These are phyloP conservation scores for Pilasporangium apinafurcum DNA, from an alignment of 352 stramenopile genomes.

Conservation along the genomic window DNA sequence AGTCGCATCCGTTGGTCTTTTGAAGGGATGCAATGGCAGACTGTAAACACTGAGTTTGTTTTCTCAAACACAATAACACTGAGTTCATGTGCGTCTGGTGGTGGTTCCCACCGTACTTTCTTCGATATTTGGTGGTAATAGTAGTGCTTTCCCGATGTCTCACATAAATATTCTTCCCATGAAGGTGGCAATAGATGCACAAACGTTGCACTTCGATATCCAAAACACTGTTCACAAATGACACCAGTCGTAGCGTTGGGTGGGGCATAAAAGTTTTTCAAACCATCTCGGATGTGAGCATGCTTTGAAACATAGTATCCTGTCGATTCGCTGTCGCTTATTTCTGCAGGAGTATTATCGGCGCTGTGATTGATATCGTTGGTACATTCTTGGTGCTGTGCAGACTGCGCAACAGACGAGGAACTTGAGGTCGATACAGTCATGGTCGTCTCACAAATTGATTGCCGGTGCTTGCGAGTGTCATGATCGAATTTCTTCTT, in stretches of 20 bases:
- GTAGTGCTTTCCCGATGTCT: conserved; percentile 39
- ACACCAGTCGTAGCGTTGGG: conserved; percentile 37
- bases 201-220: conserved; percentile 26
- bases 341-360: not conserved
- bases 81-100: conserved; percentile 21
- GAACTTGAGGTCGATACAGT: conserved; percentile 10
- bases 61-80: conserved; percentile 44
- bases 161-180: conserved; percentile 47
- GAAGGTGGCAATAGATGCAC: conserved; percentile 22
- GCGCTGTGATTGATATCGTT: not conserved
- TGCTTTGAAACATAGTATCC: not conserved
- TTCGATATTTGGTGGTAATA: conserved; percentile 34
- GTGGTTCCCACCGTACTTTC: conserved; percentile 38
- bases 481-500: conserved; percentile 46
- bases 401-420: conserved; percentile 27
- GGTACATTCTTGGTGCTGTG: conserved; percentile 6
- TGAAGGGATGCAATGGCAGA: conserved; percentile 58
- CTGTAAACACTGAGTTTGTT: conserved; percentile 47
- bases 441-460: conserved; percentile 34
- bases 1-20: conserved; percentile 31
- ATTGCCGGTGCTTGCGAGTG: conserved; percentile 37
- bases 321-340: not conserved
- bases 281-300: conserved; percentile 12
- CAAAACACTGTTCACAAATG: conserved; percentile 40
- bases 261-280: conserved; percentile 42